Evolutionary conservation across 1,284 basidiomycete species (phyloP), one percentile per base, ranked within the genome.

Genomic region (Cutaneotrichosporon curvatum): DNA sequence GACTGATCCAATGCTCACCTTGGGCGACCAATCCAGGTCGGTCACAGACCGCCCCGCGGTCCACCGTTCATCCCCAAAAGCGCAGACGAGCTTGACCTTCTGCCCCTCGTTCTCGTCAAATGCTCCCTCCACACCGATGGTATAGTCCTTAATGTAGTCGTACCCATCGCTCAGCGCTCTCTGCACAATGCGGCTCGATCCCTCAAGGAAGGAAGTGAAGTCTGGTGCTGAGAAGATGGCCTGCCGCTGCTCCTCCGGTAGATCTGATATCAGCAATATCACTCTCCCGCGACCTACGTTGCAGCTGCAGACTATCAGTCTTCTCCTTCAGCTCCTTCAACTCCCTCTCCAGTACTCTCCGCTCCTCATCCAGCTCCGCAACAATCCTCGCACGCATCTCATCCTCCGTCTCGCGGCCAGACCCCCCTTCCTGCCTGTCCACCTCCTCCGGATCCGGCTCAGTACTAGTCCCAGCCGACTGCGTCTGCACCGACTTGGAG

Each of bases 81-180:
- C 83, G 59, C 91, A 94, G 19, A 91, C 76, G 20, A 82, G 80
- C 68, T 91, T 94, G 38, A 94, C 83, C 39, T 84, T 80, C 58
- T 84, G 82, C 10, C 88, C 87, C 73, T 92, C 89, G 0, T 82
- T 84, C 46, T 90, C 88, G 58, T 92, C 88, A 34, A 79, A 78
- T 59, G 80, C 82, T 8, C 82, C 77, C 61, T 88, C 84, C 11
- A 84, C 76, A 25, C 84, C 83, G 43, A 91, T 80, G 9, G 86
- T 87, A 66, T 99, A 99, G 72, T 98, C 94, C 39, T 85, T 83
- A 57, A 92, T 87, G 63, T 96, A 96, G 68, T 98, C 95, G 68
- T 99, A 99, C 19, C 81, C 81, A 63, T 97, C 94, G 61, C 88
- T 94, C 52, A 98, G 72, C n/a, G 92, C 95, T 42, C 95, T 79